Evolutionary conservation across 1,284 basidiomycete species (phyloP), one percentile per base, ranked within the genome.

Genomic region (Malassezia yamatoensis): DNA sequence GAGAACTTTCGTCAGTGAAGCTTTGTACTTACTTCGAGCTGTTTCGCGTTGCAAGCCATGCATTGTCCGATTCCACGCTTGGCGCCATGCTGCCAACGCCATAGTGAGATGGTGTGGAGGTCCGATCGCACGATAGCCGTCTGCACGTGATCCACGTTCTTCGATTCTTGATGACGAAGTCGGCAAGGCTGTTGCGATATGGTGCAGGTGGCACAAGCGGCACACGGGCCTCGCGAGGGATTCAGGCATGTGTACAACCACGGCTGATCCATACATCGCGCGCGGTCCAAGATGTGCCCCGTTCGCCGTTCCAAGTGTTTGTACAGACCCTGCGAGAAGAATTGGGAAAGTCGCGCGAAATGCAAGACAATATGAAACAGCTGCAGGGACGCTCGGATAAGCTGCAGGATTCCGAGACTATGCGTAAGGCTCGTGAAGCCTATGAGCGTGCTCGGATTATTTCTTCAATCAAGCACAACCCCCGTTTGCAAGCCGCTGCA

Each of bases 371-470:
- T 77, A 86, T 96, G 57, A 90, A 90, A 78, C 90, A 94, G 78
- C 81, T 98, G 33, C 88, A 93, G 77, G 94, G 94, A 65, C 90
- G 96, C 76, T 93, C 94, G 37, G 88, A 89, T 78, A 96, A 96
- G 78, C 78, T 96, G 50, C 91, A 94, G 78, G 93, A 98, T 75
- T 88, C 86, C 53, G 90, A 93, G 75, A 86, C 91, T n/a, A 87
- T 96, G 88, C 89, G 88, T 79, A 82, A 81, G 66, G 89, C 90
- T 12, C 81, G 82, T 70, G 88, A 87, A 47, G 84, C 88, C 57
- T 96, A 96, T 77, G 93, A 96, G 78, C 83, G 87, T 59, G 88
- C 90, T 11, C 82, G 91, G 77, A 90, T 96, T 64, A 85, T 87
- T 16, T 87, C 88, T 10, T 90, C 89, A 67, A 94, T 99, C 61